These are phyloP conservation scores for Perkinsus chesapeaki DNA, from an alignment of 169 alveolate species.

Conservation along the genomic window DNA sequence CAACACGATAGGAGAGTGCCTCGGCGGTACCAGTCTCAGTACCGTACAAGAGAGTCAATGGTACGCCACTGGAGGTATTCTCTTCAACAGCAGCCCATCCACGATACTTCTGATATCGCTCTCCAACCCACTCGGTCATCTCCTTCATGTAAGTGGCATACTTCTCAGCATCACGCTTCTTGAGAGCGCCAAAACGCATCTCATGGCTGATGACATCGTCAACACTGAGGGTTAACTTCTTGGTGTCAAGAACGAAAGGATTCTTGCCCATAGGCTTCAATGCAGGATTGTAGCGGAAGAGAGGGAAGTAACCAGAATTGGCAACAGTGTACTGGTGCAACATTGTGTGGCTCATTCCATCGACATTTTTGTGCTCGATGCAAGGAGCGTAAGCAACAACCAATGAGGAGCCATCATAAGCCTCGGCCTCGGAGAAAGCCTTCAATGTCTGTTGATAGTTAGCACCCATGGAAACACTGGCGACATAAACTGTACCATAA, in stretches of 20 bases:
- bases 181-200: conserved; percentile 32
- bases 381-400: conserved; percentile 51
- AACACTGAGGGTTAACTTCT: conserved; percentile 24
- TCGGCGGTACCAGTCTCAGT: conserved; percentile 47
- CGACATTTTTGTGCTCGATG: conserved; percentile 43
- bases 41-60: conserved; percentile 24
- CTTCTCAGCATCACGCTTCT: conserved; percentile 29
- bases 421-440: conserved; percentile 50
- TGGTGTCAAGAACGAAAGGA: conserved; percentile 34
- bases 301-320: conserved; percentile 47
- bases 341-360: conserved; percentile 14
- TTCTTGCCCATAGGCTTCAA: conserved; percentile 22
- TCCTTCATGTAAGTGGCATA: conserved; percentile 15
- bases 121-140: conserved; percentile 11
- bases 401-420: conserved; percentile 45
- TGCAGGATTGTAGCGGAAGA: conserved; percentile 41
- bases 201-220: conserved; percentile 26
- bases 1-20: conserved; percentile 23
- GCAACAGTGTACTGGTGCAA: conserved; percentile 38
- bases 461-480: conserved; percentile 48
- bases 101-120: neutral
- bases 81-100: neutral
- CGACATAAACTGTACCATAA: conserved; percentile 49
- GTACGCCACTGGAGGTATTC: neutral
- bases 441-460: conserved; percentile 34